Conservation (phyloP, 805 yeast species). For the Wickerhamiella allomyrinae region DNA sequence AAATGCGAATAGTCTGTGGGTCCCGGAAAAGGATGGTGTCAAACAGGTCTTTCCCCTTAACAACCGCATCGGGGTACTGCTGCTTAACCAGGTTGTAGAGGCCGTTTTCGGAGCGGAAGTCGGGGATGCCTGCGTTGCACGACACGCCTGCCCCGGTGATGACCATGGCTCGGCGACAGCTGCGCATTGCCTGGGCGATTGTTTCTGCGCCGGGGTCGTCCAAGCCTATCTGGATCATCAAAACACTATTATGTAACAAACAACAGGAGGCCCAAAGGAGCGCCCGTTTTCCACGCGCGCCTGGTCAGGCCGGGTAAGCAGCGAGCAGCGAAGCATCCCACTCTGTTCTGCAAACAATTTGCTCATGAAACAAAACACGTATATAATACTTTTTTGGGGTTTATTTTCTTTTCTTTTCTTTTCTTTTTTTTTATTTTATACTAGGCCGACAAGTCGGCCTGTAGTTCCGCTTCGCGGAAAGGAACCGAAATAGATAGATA, state of each 20-base stretch:
- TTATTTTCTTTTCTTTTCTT: too few species aligned
- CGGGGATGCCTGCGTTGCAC: slow-evolving; percentile 95
- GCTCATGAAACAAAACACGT: too few species aligned
- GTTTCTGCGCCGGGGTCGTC: slow-evolving; percentile 10
- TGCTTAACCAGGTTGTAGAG: slow-evolving; percentile 59
- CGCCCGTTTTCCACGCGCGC: too few species aligned
- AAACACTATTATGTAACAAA: background rate
- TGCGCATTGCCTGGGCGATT: slow-evolving; percentile 12
- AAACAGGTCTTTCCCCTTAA: slow-evolving; percentile 81
- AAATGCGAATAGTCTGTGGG: slow-evolving; percentile 49
- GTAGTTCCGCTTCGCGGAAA: too few species aligned
- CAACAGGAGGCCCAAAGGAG: too few species aligned
- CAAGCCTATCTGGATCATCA: slow-evolving; percentile 7
- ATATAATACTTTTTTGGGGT: too few species aligned
- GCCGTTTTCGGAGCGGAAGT: slow-evolving; percentile 75
- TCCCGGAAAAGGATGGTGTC: slow-evolving; percentile 72
- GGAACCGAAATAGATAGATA: too few species aligned
- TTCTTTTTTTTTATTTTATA: too few species aligned
- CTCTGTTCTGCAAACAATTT: too few species aligned
- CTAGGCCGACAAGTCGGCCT: too few species aligned
- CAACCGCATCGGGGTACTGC: slow-evolving; percentile 43
- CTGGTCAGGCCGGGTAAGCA: too few species aligned
- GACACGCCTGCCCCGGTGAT: slow-evolving; percentile 95
- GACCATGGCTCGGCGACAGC: slow-evolving; percentile 30
- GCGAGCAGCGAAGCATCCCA: too few species aligned